Base-by-base conservation (phyloP, 192 early-diverging fungal species). In the Backusella sp. region DNA sequence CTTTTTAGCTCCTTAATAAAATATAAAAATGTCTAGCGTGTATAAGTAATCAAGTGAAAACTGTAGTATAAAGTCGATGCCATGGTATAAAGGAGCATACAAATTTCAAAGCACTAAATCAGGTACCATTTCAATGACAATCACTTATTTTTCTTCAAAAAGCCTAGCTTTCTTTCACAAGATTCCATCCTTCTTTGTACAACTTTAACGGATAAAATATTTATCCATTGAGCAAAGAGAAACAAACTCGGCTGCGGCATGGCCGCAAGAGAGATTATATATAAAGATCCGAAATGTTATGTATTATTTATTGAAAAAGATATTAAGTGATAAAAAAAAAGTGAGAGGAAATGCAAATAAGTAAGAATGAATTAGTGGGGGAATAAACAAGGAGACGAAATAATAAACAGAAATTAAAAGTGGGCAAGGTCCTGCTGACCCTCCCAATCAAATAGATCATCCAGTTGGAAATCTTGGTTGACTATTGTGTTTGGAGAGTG, bases 401-500 rank as follows among this genome's bases (percentile, higher is more conserved):
- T 65, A 71, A 41, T 76, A 73, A 66, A 69, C 41, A 62, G 59
- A 68, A 65, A 30, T 39, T 21, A 23, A 74, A 65, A 74, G 17
- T 9, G 26, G 23, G 32, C 53, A 41, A 74, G 56, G 12, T 41
- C 56, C 37, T 82, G 81, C 52, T 82, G 77, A 37, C 81, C 81
- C 19, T 76, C 74, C 81, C 81, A 82, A 46, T 82, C 81, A 34
- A 82, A 76, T 46, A 82, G 32, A 70, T 82, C 81, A 76, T 82
- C 77, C 28, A 82, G 36, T 70, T 67, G 70, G 53, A 81, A 68
- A 21, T 76, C 75, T 28, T 28, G 44, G 46, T 73, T 68, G 66
- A 53, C 35, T 68, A 68, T 37, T 52, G 73, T 15, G 37, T 65
- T 49, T 37, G 44, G 26, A 19, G 70, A 75, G 37, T 72, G 34